These are phyloP conservation scores for Jaenimonas drosophilae DNA, from an alignment of 208 protist genomes.

Conservation along the genomic window DNA sequence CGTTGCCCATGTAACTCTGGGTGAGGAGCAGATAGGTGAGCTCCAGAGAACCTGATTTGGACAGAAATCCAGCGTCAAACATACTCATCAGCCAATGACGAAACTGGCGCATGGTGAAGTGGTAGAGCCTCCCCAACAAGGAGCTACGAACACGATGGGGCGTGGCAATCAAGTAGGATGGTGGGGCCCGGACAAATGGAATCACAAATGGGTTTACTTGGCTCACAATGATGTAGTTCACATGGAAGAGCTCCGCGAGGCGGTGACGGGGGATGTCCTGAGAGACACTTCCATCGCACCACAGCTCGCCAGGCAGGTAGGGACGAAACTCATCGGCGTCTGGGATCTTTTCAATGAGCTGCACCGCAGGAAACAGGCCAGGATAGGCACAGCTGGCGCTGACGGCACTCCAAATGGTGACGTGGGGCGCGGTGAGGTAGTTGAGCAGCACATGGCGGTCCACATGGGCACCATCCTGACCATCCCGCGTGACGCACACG, in stretches of 20 bases:
- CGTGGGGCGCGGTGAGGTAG: conserved; percentile 73
- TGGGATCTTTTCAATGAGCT: conserved; percentile 47
- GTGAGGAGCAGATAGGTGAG: conserved; percentile 31
- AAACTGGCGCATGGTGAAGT: conserved; percentile 12
- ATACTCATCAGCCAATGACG: conserved; percentile 27
- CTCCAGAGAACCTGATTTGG: conserved; percentile 18
- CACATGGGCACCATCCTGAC: conserved; percentile 25
- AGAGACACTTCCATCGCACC: conserved; percentile 55
- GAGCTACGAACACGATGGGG: conserved; percentile 8
- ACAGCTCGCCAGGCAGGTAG: conserved; percentile 45
- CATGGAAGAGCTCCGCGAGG: conserved; percentile 57
- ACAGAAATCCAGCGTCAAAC: conserved; percentile 25
- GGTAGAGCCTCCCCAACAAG: conserved; percentile 18
- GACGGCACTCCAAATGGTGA: conserved; percentile 74
- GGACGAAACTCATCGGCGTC: conserved; percentile 19
- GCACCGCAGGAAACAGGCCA: conserved; percentile 54
- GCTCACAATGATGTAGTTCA: conserved; percentile 71
- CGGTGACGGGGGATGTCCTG: conserved; percentile 49
- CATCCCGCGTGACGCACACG: conserved; percentile 56
- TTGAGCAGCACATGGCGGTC: conserved; percentile 63
- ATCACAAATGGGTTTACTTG: conserved; percentile 80
- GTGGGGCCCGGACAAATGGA: conserved; percentile 42
- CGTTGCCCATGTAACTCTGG: conserved; percentile 49
- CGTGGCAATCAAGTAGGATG: conserved; percentile 13
- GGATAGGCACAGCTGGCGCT: conserved; percentile 52